phyloP scores from a whole-genome alignment of 2,329 filamentous ascomycete genomes.

The Nemania sp. region DNA sequence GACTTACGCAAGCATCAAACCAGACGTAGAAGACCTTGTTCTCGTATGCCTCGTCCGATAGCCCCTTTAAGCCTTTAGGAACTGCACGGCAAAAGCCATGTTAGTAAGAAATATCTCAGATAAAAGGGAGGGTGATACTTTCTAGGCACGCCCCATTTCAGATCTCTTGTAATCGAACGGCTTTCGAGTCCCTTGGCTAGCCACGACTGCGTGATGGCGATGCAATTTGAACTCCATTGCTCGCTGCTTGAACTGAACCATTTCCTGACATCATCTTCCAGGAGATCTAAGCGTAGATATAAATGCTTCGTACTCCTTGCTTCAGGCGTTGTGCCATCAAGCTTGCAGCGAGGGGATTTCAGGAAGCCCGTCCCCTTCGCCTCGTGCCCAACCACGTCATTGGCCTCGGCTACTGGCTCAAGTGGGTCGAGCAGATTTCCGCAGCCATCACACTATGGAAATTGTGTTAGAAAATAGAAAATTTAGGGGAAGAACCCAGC shows the following conservation, averaged over 20 bases:
- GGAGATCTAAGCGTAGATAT: conserved; percentile 82
- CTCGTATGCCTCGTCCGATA: conserved; percentile 58
- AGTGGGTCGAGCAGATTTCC: conserved; percentile 72
- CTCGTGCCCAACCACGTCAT: conserved; percentile 33
- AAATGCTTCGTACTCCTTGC: conserved; percentile 85
- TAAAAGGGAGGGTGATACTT: conserved; percentile 2
- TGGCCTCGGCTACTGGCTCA: conserved; percentile 49
- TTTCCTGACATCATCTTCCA: conserved; percentile 74
- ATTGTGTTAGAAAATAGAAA: background rate
- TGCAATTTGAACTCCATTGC: conserved; percentile 77
- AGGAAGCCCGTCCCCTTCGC: conserved; percentile 48
- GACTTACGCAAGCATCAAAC: conserved; percentile 74
- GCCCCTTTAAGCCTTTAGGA: conserved; percentile 50
- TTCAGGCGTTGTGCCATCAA: conserved; percentile 81
- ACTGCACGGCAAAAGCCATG: conserved; percentile 38
- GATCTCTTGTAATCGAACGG: conserved; percentile 87
- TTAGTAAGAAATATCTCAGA: conserved; percentile 11
- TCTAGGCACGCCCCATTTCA: conserved; percentile 78
- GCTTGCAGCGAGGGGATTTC: conserved; percentile 67
- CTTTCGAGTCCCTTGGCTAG: conserved; percentile 81
- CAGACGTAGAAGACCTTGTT: conserved; percentile 81
- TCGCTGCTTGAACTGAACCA: conserved; percentile 77
- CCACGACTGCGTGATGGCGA: conserved; percentile 79
- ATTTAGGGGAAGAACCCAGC: background rate
- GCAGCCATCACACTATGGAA: conserved; percentile 65